A percentile compares a stretch with the other conserved stretches of the same genome.
Evolutionary conservation across 495 filamentous ascomycete genomes (phyloP).

Genomic region (Podospora didyma): DNA sequence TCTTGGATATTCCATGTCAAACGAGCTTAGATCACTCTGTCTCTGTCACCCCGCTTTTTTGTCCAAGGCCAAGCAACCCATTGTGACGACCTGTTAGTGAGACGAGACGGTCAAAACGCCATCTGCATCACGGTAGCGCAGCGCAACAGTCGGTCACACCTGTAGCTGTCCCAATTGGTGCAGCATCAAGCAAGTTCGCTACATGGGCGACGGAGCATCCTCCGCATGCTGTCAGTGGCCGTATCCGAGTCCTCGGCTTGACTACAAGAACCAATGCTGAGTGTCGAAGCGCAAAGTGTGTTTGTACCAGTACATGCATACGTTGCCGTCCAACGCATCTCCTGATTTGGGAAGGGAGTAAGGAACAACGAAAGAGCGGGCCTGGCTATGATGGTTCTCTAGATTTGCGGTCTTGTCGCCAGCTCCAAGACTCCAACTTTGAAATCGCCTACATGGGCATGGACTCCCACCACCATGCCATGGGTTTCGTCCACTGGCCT

Average conservation of each 20-base stretch:
- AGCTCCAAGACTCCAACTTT: slow-evolving; percentile 13
- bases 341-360: not conserved
- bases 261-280: not conserved
- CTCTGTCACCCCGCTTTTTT: too few species aligned
- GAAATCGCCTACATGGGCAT: slow-evolving; percentile 8
- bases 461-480: not conserved
- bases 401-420: slow-evolving; percentile 15
- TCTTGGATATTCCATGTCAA: too few species aligned
- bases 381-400: slow-evolving; percentile 4
- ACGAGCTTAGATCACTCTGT: too few species aligned
- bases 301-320: not conserved
- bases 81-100: too few species aligned
- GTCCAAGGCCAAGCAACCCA: too few species aligned
- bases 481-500: slow-evolving; percentile 2
- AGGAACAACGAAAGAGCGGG: slow-evolving; percentile 14
- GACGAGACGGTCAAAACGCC: too few species aligned
- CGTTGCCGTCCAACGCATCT: not conserved
- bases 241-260: not conserved
- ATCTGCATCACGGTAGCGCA: not conserved
- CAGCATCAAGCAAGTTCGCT: not conserved
- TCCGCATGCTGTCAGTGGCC: not conserved
- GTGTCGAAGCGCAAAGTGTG: not conserved
- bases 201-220: not conserved
- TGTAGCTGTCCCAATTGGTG: not conserved
- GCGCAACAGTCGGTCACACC: not conserved